Evolutionary conservation across 768 basidiomycete genomes (phyloP), one percentile per base, ranked within the genome.

Genomic region (Fistulinella prunicolor): DNA sequence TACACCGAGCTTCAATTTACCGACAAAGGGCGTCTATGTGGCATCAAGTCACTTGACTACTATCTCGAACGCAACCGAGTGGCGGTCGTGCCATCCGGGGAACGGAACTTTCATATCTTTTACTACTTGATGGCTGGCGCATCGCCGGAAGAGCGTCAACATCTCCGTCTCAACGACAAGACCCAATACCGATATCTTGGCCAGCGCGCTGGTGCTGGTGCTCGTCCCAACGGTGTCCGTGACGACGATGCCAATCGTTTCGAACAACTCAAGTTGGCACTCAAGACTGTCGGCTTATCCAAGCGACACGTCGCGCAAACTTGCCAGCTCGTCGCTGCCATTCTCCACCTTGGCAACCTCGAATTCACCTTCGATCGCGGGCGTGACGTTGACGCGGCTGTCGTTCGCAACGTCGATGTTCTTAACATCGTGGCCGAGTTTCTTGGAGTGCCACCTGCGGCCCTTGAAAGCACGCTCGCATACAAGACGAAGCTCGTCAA

Each of bases 1-100:
- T 99, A 99, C 67, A 96, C 94, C 38, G 96, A 99, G 63, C 79
- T 99, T 0, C 96, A 98, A 69, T 98, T 97, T 72, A 89, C 81
- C 44, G 94, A 97, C 28, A 85, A 89, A 19, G 94, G 94, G 7
- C 79, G 94, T 4, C 71, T 98, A 0, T 83, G 76, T 38, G 96
- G 96, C 53, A 74, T 92, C 64, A 98, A 98, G 68, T 94, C 93
- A 0, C 83, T 98, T 54, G 94, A 97, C 63, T 97, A 99, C 71
- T 95, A 95, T 69, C 79, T 99, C 43, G 93, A 97, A 66, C 77
- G 89, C 45, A 89, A 85, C 57, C 83, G 94, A 9, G 92, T 97
- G n/a, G 80, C 91, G 6, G 82, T 83, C 19, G 81, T 89, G 1
- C 89, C 91, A 1, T 89, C 86, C 1, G 94, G 93, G 46, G 94